phyloP scores from a whole-genome alignment of 78 protist species.

The Dictyostelium purpureum region DNA sequence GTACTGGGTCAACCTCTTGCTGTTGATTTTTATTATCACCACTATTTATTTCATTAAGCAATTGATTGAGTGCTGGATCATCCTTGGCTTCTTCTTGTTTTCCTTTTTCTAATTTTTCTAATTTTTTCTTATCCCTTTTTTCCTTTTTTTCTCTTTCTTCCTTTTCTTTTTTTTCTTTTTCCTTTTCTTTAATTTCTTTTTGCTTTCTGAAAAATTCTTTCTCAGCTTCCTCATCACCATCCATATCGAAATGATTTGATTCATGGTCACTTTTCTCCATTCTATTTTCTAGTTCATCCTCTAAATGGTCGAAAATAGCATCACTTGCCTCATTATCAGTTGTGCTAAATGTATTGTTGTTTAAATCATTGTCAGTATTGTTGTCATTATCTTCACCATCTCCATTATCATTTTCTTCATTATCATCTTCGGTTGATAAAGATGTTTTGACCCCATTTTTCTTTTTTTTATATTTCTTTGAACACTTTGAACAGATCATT shows the following conservation, averaged over 20 bases:
- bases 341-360: neutral
- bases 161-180: conserved; percentile 1
- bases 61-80: no score
- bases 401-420: neutral
- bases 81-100: neutral
- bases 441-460: neutral
- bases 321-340: neutral
- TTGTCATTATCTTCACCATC: neutral
- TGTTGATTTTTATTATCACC: no score
- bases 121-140: neutral
- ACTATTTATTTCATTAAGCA: no score
- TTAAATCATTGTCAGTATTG: neutral
- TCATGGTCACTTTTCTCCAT: neutral
- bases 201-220: neutral
- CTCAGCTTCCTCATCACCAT: neutral
- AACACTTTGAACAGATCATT: neutral
- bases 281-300: neutral
- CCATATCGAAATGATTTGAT: neutral
- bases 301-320: neutral
- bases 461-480: neutral
- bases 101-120: neutral
- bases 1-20: no score
- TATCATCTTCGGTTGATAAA: neutral
- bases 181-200: neutral
- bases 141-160: neutral